Evolutionary conservation across 352 stramenopile genomes (phyloP), one percentile per base, ranked within the genome.

Genomic region (Phytopythium sindhum): DNA sequence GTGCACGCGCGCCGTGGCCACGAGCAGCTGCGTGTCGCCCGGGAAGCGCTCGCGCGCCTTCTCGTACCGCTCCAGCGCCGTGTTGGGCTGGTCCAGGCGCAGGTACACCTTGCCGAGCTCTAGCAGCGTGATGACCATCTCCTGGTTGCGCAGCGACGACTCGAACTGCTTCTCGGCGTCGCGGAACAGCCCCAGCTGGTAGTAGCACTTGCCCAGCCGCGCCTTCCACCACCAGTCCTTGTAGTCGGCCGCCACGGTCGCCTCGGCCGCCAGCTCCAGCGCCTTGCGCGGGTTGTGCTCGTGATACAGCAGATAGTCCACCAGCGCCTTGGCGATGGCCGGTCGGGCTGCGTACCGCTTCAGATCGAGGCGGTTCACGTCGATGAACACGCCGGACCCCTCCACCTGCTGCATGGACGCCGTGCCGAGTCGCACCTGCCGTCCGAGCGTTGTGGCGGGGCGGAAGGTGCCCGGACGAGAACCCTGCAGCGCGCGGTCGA

Each of bases 211-310:
- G 41, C 91, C 94, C 21, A 98, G 68, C 11, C 91, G 79, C n/a
- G 84, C 81, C 66, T 98, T 98, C 94, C 94, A 98, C 89, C 90
- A 98, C 93, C 93, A 98, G 70, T 97, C 89, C 67, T 97, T 94
- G 69, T 94, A 98, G 42, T 96, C 88, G 5, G 77, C 80, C 8
- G 77, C 86, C 24, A 93, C 83, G 0, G 91, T 98, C 19, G 88
- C 93, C 64, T 97, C 91, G 4, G 92, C 89, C 28, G 90, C 91
- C 11, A 98, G 80, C 68, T 98, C 92, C 10, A 98, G 73, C 9
- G 91, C 94, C 58, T 96, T 97, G 51, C 91, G 73, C 5, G 91
- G 84, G 64, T 98, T 98, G 68, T 97, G 88, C 55, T 98, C 93
- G 39, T 96, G 87, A 72, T 97, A 97, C 2, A 98, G 71, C 42